Conservation (phyloP, 2,329 filamentous ascomycete species). For the Aspergillus fumigatus region DNA sequence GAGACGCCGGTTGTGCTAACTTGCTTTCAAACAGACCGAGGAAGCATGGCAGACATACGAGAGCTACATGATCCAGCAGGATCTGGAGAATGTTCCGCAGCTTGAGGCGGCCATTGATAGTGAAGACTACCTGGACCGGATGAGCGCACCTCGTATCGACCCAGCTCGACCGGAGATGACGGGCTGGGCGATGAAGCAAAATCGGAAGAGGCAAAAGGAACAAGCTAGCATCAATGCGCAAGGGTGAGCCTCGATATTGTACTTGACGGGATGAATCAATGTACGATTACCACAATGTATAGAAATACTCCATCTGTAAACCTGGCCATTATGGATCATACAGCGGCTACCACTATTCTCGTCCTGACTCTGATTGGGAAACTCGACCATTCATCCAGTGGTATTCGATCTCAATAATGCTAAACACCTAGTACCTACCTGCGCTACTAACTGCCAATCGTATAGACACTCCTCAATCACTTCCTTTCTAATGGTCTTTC, state of each 20-base stretch:
- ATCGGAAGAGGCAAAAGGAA: slow-evolving; percentile 32
- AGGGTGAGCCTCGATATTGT: neutral
- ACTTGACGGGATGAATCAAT: slow-evolving; percentile 8
- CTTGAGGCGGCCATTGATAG: slow-evolving; percentile 54
- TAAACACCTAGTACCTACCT: neutral
- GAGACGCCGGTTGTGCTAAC: slow-evolving; percentile 5
- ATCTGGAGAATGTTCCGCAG: slow-evolving; percentile 41
- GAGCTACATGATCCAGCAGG: slow-evolving; percentile 60
- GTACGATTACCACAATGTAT: neutral
- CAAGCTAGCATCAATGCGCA: slow-evolving; percentile 16
- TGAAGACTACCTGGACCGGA: slow-evolving; percentile 58
- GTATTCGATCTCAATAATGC: neutral
- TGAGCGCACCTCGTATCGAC: slow-evolving; percentile 53
- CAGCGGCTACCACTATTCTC: neutral
- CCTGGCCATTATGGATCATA: neutral
- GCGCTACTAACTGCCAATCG: neutral
- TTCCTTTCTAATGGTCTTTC: neutral
- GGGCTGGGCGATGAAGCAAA: slow-evolving; percentile 43
- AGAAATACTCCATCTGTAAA: neutral
- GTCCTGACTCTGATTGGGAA: neutral
- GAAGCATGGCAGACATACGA: slow-evolving; percentile 73
- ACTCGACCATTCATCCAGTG: neutral
- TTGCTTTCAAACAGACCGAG: slow-evolving; percentile 43
- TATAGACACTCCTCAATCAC: neutral
- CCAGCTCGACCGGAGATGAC: slow-evolving; percentile 40